Evolutionary conservation across 352 stramenopile genomes (phyloP).

Genomic region (Aphanomyces euteiches): DNA sequence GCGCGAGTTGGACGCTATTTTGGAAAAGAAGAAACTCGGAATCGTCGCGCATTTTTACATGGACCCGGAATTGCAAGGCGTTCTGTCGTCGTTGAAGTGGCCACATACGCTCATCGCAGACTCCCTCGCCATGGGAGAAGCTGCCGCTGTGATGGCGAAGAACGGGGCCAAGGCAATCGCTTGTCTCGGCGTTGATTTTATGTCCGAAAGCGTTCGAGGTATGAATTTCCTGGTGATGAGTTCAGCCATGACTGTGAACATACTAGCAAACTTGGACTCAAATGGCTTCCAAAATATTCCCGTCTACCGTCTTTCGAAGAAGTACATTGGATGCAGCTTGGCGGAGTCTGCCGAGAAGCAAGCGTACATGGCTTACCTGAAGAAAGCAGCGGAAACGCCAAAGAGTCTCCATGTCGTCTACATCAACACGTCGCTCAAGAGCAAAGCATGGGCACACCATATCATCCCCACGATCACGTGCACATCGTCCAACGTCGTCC

Average conservation of each 20-base stretch:
- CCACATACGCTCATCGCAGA: constrained; percentile 93
- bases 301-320: constrained; percentile 90
- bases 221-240: not conserved
- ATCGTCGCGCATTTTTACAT: constrained; percentile 99
- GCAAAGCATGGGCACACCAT: constrained; percentile 91
- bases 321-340: constrained; percentile 93
- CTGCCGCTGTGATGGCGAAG: constrained; percentile 92
- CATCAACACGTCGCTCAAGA: constrained; percentile 97
- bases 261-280: constrained; percentile 86
- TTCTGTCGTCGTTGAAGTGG: constrained; percentile 79
- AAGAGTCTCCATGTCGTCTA: constrained; percentile 96
- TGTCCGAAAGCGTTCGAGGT: constrained; percentile 91
- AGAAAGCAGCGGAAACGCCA: constrained; percentile 80
- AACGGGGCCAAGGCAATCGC: constrained; percentile 88
- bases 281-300: constrained; percentile 90
- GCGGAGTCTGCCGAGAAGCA: constrained; percentile 92
- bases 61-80: constrained; percentile 92
- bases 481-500: constrained; percentile 94
- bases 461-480: constrained; percentile 96
- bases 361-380: constrained; percentile 91
- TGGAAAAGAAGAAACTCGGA: constrained; percentile 92
- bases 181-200: constrained; percentile 97
- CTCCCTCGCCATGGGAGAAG: constrained; percentile 97
- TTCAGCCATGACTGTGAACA: not conserved
- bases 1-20: constrained; percentile 73